Conservation (phyloP, 1,284 basidiomycete species). For the Pseudozyma tsukubaensis region DNA sequence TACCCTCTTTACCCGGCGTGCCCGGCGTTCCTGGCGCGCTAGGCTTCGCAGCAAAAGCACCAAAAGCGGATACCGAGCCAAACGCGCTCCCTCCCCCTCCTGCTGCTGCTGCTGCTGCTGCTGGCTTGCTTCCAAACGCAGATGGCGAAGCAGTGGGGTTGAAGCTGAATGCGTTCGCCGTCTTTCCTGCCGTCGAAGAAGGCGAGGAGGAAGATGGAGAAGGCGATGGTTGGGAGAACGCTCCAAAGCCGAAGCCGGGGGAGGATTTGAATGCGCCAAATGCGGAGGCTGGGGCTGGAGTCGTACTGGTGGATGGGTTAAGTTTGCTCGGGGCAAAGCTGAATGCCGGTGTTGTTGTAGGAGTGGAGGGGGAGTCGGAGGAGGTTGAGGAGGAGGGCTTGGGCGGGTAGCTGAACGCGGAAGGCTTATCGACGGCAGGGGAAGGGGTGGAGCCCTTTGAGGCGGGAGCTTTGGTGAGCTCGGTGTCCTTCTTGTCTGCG, state of each 20-base stretch:
- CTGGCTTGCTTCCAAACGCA: constrained; percentile 1
- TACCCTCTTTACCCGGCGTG: not conserved
- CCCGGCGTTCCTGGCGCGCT: not conserved
- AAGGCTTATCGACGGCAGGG: constrained; percentile 5
- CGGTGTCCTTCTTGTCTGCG: constrained; percentile 8
- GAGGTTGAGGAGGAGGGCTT: not conserved
- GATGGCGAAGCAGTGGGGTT: constrained; percentile 4
- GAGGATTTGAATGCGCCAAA: constrained; percentile 32
- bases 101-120: not conserved
- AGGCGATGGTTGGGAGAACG: constrained; percentile 20
- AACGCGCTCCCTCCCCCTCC: constrained; percentile 5
- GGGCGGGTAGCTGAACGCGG: constrained; percentile 26
- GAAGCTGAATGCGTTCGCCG: constrained; percentile 34
- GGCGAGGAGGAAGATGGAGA: not conserved
- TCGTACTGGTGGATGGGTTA: constrained; percentile 1
- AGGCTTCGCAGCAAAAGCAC: constrained; percentile 8
- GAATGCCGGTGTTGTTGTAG: constrained; percentile 23
- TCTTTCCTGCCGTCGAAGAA: not conserved
- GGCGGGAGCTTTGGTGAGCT: not conserved
- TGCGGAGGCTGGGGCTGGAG: constrained; percentile 24
- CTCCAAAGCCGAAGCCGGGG: constrained; percentile 34
- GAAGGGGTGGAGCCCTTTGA: constrained; percentile 1
- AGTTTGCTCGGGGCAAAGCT: constrained; percentile 37
- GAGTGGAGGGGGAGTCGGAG: not conserved
- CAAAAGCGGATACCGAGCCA: constrained; percentile 16